A percentile compares a stretch with the other conserved stretches of the same genome.
These are phyloP conservation scores for Boletellus sp. DNA, from an alignment of 1,284 basidiomycete species.

Conservation along the genomic window DNA sequence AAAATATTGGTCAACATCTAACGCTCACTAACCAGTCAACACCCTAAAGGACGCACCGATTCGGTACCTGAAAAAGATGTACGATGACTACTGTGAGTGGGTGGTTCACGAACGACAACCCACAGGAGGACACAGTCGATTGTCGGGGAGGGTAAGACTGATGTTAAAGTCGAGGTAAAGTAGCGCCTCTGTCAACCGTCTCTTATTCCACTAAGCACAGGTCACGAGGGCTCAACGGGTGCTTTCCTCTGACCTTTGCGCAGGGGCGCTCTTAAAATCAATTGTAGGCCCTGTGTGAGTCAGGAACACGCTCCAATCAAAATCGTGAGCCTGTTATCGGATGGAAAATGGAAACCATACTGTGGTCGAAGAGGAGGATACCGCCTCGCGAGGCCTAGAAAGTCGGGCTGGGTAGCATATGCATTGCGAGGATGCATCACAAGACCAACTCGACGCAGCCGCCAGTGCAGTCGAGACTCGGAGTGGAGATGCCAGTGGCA, in stretches of 20 bases:
- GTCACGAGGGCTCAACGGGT: background rate
- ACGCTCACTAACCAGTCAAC: background rate
- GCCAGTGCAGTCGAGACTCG: background rate
- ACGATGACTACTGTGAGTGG: background rate
- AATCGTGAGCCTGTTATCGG: background rate
- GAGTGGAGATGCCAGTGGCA: background rate
- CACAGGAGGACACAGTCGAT: constrained; percentile 86
- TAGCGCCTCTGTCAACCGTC: constrained; percentile 74
- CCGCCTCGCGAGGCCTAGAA: constrained; percentile 52
- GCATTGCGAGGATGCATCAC: constrained; percentile 66
- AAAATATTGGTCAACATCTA: background rate
- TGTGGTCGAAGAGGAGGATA: constrained; percentile 59
- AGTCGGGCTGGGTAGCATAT: constrained; percentile 61
- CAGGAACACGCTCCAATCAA: constrained; percentile 30
- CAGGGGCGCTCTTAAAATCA: constrained; percentile 67
- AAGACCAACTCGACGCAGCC: background rate
- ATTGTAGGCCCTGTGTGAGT: constrained; percentile 46
- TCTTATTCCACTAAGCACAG: constrained; percentile 30
- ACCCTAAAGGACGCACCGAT: constrained; percentile 43
- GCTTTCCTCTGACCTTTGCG: constrained; percentile 55
- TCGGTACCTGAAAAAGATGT: constrained; percentile 51
- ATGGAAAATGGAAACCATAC: constrained; percentile 41
- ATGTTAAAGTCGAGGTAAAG: constrained; percentile 74
- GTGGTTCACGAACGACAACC: constrained; percentile 18
- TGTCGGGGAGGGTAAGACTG: constrained; percentile 56